Percentiles rank a stretch among this genome's conserved stretches.
Conservation (phyloP, 2,329 filamentous ascomycete genomes). For the Nemania sp. region DNA sequence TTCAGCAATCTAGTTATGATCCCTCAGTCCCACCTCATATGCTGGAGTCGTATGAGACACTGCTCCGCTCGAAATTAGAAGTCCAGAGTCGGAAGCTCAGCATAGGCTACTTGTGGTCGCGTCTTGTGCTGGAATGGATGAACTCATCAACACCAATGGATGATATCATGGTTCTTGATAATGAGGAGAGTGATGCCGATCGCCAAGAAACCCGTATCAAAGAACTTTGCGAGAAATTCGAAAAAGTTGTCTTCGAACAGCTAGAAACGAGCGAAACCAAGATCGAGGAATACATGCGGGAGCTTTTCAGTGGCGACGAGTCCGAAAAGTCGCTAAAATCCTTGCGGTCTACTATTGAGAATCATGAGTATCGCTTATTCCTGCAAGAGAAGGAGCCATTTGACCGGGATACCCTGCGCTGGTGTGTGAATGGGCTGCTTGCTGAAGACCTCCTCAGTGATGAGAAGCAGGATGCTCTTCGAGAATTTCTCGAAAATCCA, state of each 20-base stretch:
- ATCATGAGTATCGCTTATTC: conserved; percentile 26
- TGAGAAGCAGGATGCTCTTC: conserved; percentile 45
- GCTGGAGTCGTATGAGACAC: conserved; percentile 38
- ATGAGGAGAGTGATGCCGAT: conserved; percentile 39
- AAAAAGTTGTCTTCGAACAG: conserved; percentile 44
- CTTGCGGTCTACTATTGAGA: conserved; percentile 21
- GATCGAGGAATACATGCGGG: conserved; percentile 39
- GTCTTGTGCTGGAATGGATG: conserved; percentile 46
- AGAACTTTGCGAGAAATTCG: conserved; percentile 45
- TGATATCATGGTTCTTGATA: conserved; percentile 1
- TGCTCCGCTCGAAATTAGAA: conserved; percentile 40
- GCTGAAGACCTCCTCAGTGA: conserved; percentile 47
- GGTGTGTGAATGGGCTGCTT: conserved; percentile 44
- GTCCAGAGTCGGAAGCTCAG: conserved; percentile 42
- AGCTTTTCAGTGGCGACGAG: conserved; percentile 38
- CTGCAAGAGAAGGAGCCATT: conserved; percentile 39
- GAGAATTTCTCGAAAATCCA: conserved; percentile 44
- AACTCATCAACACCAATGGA: conserved; percentile 31
- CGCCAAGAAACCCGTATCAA: conserved; percentile 43
- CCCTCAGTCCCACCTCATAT: conserved; percentile 40
- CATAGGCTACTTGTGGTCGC: conserved; percentile 42
- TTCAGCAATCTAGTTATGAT: conserved; percentile 44
- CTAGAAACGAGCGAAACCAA: conserved; percentile 39
- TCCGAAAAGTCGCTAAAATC: conserved; percentile 28
- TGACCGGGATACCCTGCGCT: conserved; percentile 34